phyloP scores from a whole-genome alignment of 352 stramenopile species.

The Phytophthora brassicae region DNA sequence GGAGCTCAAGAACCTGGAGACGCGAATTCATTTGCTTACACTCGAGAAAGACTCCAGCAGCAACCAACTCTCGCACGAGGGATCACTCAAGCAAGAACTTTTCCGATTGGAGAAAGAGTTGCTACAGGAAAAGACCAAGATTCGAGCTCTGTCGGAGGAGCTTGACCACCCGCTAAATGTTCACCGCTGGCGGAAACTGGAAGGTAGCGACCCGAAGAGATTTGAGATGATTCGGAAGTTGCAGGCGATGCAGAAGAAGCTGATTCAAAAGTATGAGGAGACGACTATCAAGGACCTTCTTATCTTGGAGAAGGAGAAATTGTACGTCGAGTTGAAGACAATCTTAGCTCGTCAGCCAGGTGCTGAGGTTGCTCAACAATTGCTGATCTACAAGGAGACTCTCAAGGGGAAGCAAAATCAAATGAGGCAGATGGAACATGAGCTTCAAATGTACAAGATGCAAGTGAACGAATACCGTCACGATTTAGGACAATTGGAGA shows the following conservation, averaged over 20 bases:
- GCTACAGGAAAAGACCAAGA: conserved; percentile 84
- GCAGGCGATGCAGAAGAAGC: conserved; percentile 80
- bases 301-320: conserved; percentile 89
- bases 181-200: conserved; percentile 90
- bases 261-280: conserved; percentile 86
- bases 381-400: conserved; percentile 85
- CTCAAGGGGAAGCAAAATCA: conserved; percentile 85
- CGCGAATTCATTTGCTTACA: conserved; percentile 56
- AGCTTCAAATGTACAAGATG: conserved; percentile 93
- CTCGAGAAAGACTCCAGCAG: conserved; percentile 64
- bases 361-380: conserved; percentile 86
- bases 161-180: conserved; percentile 92
- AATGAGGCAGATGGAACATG: conserved; percentile 87
- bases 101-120: conserved; percentile 75
- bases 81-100: conserved; percentile 59
- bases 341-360: conserved; percentile 87
- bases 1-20: conserved; percentile 56
- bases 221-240: conserved; percentile 90
- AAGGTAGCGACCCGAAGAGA: conserved; percentile 85
- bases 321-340: conserved; percentile 92
- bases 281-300: conserved; percentile 65
- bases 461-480: conserved; percentile 84
- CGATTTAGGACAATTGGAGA: conserved; percentile 63
- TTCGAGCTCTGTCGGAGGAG: conserved; percentile 87
- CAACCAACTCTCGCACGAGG: conserved; percentile 64